phyloP scores from a whole-genome alignment of 2,329 filamentous ascomycete species.

The Penicillium hesseltinei region DNA sequence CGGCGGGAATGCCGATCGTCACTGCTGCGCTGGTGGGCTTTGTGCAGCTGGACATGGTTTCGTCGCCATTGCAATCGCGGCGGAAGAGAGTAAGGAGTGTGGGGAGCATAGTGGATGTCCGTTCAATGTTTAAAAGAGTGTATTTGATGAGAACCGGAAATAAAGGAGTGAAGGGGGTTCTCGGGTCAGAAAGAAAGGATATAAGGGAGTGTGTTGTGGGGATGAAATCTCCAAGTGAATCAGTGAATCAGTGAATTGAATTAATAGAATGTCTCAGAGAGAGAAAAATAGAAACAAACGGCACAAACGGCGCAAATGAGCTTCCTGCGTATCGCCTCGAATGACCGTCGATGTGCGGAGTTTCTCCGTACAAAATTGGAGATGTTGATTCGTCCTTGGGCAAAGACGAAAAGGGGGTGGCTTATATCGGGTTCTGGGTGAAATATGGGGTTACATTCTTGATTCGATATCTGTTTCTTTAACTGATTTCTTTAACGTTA shows the following conservation, averaged over 20 bases:
- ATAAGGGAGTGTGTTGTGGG: background rate
- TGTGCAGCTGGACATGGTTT: constrained; percentile 7
- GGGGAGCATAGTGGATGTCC: background rate
- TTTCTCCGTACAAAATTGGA: background rate
- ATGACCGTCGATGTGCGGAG: background rate
- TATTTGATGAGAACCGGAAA: background rate
- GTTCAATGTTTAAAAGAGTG: background rate
- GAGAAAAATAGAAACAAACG: background rate
- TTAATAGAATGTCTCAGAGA: background rate
- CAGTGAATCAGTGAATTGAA: too few relatives aligned
- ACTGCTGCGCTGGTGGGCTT: constrained; percentile 10
- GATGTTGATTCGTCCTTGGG: background rate
- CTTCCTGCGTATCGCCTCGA: background rate
- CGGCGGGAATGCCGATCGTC: constrained; percentile 8
- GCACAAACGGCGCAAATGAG: background rate
- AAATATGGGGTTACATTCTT: constrained; percentile 7
- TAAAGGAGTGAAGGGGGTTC: constrained; percentile 2
- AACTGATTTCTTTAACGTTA: background rate
- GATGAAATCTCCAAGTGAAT: background rate
- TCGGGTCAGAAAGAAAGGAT: background rate
- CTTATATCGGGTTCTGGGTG: background rate
- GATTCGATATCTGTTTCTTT: background rate
- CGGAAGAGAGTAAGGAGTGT: constrained; percentile 7
- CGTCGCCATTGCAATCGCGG: constrained; percentile 7
- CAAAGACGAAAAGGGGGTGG: constrained; percentile 10